Evolutionary conservation across 768 basidiomycete genomes (phyloP).

Genomic region (Boletellus sp.): DNA sequence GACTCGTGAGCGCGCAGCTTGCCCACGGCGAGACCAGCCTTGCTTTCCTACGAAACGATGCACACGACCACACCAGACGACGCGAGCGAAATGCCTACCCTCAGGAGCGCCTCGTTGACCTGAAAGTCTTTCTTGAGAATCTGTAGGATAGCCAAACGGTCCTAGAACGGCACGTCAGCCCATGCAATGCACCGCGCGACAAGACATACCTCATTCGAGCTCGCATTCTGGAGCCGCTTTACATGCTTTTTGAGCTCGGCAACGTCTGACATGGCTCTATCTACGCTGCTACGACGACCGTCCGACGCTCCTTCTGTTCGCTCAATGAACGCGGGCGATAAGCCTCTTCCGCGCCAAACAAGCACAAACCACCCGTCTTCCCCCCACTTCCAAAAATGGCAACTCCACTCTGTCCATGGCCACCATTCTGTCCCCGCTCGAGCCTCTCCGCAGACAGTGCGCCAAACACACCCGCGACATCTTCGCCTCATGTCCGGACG

Average conservation of each 20-base stretch:
- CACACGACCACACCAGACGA: slow-evolving; percentile 7
- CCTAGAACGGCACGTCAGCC: slow-evolving; percentile 42
- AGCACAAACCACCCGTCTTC: slow-evolving; percentile 1
- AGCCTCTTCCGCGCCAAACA: slow-evolving; percentile 14
- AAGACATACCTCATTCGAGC: slow-evolving; percentile 53
- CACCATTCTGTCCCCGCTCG: slow-evolving; percentile 47
- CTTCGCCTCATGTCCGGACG: slow-evolving; percentile 64
- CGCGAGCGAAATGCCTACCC: slow-evolving; percentile 49
- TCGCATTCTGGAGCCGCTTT: slow-evolving; percentile 68
- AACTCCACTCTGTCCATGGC: slow-evolving; percentile 31
- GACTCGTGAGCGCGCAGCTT: slow-evolving; percentile 74
- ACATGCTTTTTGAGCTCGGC: slow-evolving; percentile 76
- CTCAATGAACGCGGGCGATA: not conserved
- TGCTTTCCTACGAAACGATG: slow-evolving; percentile 65
- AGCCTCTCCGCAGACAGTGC: slow-evolving; percentile 52
- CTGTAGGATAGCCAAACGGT: slow-evolving; percentile 56
- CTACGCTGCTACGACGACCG: slow-evolving; percentile 1
- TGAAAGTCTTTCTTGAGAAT: slow-evolving; percentile 62
- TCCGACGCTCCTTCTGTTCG: slow-evolving; percentile 12
- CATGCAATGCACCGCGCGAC: slow-evolving; percentile 29
- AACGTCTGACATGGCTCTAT: slow-evolving; percentile 30
- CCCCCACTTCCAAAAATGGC: slow-evolving; percentile 9
- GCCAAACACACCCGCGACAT: slow-evolving; percentile 72
- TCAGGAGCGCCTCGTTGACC: slow-evolving; percentile 69
- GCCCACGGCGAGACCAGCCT: slow-evolving; percentile 87